Conservation (phyloP, 306 rosid species). For the Quercus suber region DNA sequence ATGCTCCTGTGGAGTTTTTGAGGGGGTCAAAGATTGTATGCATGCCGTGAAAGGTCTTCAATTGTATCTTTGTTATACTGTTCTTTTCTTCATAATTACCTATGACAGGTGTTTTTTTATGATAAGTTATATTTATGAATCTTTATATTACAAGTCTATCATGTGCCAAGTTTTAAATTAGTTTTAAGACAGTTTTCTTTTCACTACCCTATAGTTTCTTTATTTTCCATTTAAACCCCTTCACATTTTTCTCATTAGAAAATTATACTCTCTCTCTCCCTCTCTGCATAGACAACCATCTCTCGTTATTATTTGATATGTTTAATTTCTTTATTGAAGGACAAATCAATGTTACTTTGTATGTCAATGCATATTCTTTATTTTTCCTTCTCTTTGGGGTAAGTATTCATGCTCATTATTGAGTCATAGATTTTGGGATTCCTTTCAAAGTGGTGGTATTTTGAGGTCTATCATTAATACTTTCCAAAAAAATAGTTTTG, state of each 20-base stretch:
- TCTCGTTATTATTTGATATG: not conserved
- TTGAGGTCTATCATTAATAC: no score
- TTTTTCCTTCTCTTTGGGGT: no score
- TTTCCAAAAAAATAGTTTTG: conserved; percentile 3
- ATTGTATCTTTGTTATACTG: not conserved
- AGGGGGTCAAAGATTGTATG: not conserved
- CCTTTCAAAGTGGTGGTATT: no score
- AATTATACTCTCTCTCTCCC: not conserved
- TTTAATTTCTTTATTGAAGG: not conserved
- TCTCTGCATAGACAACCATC: not conserved
- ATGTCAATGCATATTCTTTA: not conserved
- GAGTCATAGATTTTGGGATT: no score
- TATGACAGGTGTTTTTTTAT: no score
- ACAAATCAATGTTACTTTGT: not conserved
- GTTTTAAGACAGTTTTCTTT: not conserved
- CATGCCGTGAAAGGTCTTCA: not conserved
- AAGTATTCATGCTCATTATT: no score
- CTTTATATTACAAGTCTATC: not conserved
- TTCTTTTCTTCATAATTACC: no score
- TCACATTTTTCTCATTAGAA: not conserved
- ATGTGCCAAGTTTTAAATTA: not conserved
- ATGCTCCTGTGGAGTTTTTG: not conserved
- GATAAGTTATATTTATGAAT: not conserved
- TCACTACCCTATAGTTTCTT: not conserved
- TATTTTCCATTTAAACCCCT: not conserved